These are phyloP conservation scores for Gamarada debralockiae DNA, from an alignment of 495 filamentous ascomycete species.

Conservation along the genomic window DNA sequence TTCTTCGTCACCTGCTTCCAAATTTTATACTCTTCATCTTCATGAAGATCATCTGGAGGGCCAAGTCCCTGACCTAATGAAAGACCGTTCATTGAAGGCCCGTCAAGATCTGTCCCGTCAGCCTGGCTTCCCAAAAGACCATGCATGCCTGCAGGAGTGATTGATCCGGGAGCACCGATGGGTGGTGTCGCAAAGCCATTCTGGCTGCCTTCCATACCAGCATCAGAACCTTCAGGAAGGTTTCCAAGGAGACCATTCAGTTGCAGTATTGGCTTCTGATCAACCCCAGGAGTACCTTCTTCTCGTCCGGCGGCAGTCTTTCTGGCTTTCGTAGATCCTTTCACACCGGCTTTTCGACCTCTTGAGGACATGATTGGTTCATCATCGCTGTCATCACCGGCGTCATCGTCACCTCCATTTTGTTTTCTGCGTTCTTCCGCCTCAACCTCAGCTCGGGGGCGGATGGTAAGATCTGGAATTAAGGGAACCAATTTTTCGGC, in stretches of 20 bases:
- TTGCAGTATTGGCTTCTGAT: conserved; percentile 54
- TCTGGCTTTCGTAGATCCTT: conserved; percentile 71
- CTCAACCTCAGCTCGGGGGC: conserved; percentile 91
- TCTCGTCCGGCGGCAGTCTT: conserved; percentile 73
- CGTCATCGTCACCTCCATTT: conserved; percentile 73
- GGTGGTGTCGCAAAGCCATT: conserved; percentile 85
- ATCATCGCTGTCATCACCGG: conserved; percentile 87
- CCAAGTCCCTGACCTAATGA: conserved; percentile 47
- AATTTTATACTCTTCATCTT: conserved; percentile 90
- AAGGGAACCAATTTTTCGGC: conserved; percentile 92
- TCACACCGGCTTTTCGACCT: conserved; percentile 80
- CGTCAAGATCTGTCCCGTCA: conserved; percentile 82
- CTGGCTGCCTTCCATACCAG: conserved; percentile 56
- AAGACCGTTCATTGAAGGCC: conserved; percentile 58
- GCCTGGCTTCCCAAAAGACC: conserved; percentile 65
- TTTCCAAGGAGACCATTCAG: conserved; percentile 48
- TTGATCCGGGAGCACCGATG: conserved; percentile 50
- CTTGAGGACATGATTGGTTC: conserved; percentile 98
- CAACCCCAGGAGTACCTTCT: conserved; percentile 72
- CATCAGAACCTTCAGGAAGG: conserved; percentile 45
- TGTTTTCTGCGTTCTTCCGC: conserved; percentile 89
- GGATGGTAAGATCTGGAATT: conserved; percentile 87
- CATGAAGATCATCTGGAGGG: conserved; percentile 47
- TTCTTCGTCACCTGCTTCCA: conserved; percentile 99
- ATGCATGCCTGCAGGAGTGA: conserved; percentile 73